Conservation (phyloP, 2,329 filamentous ascomycete species). For the Berkeleyomyces basicola region DNA sequence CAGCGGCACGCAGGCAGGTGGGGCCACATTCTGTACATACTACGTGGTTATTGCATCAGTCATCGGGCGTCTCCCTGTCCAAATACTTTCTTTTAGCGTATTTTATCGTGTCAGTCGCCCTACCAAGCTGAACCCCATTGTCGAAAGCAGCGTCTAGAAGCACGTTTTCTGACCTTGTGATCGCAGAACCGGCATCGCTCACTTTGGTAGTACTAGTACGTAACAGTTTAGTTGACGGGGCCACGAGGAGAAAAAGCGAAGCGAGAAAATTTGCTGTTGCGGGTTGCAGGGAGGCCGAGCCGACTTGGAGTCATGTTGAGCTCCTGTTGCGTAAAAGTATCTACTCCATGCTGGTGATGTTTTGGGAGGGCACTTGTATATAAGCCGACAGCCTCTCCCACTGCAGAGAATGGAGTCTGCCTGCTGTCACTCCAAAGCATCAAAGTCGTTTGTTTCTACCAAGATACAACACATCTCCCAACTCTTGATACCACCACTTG, state of each 20-base stretch:
- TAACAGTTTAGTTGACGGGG: not conserved
- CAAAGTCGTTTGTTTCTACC: not conserved
- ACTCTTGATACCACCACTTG: not conserved
- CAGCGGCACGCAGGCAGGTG: too few relatives aligned
- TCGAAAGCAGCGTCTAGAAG: not conserved
- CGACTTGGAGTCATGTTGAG: not conserved
- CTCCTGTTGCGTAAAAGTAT: too few relatives aligned
- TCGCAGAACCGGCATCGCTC: not conserved
- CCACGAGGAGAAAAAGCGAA: not conserved
- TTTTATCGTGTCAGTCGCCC: not conserved
- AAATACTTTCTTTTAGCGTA: not conserved
- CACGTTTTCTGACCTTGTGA: conserved; percentile 1
- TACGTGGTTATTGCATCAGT: too few relatives aligned
- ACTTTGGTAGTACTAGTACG: not conserved
- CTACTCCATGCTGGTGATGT: not conserved
- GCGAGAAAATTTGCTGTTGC: not conserved
- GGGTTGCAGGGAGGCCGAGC: not conserved
- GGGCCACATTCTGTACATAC: too few relatives aligned
- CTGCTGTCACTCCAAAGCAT: not conserved
- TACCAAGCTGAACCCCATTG: not conserved
- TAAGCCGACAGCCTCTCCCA: not conserved
- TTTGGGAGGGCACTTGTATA: not conserved
- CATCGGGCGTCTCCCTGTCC: not conserved
- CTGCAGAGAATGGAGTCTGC: not conserved
- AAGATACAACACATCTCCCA: not conserved